phyloP scores from a whole-genome alignment of 345 rosid species.

The Linum usitatissimum region DNA sequence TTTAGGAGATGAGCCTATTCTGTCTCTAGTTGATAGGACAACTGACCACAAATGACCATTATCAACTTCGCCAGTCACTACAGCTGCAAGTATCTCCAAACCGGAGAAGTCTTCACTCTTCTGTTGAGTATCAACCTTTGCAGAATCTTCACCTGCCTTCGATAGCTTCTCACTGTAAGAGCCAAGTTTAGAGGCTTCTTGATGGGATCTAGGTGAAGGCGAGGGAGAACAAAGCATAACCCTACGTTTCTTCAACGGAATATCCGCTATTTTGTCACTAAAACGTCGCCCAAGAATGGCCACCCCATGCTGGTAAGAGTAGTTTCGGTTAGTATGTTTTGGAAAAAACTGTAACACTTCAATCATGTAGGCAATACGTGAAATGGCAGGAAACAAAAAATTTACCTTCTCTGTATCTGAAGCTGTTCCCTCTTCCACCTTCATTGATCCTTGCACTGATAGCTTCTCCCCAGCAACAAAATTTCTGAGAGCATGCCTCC shows the following conservation, averaged over 20 bases:
- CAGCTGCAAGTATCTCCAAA: slow-evolving; percentile 46
- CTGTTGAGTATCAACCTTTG: slow-evolving; percentile 3
- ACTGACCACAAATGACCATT: slow-evolving; percentile 8
- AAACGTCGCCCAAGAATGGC: slow-evolving; percentile 41
- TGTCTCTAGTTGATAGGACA: background rate
- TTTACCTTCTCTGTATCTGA: slow-evolving; percentile 47
- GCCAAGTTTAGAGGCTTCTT: slow-evolving; percentile 16
- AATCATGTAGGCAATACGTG: background rate
- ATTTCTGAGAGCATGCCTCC: slow-evolving; percentile 21
- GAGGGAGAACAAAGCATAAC: slow-evolving; percentile 20
- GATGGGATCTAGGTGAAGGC: slow-evolving; percentile 16
- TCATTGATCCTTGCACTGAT: slow-evolving; percentile 16
- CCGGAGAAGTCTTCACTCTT: slow-evolving; percentile 46
- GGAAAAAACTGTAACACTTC: background rate
- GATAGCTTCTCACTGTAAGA: slow-evolving; percentile 3
- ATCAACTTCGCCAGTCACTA: slow-evolving; percentile 20
- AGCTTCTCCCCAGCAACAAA: slow-evolving; percentile 15
- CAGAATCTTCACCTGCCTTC: slow-evolving; percentile 6
- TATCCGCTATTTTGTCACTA: slow-evolving; percentile 31
- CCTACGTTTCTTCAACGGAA: slow-evolving; percentile 48
- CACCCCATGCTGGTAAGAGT: slow-evolving; percentile 38
- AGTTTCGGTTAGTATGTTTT: slow-evolving; percentile 7
- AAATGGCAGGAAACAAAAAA: slow-evolving; percentile 10
- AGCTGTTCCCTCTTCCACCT: slow-evolving; percentile 14
- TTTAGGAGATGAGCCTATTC: slow-evolving; percentile 10